phyloP scores from a whole-genome alignment of 2,329 filamentous ascomycete species.

The Ramularia endophylla region DNA sequence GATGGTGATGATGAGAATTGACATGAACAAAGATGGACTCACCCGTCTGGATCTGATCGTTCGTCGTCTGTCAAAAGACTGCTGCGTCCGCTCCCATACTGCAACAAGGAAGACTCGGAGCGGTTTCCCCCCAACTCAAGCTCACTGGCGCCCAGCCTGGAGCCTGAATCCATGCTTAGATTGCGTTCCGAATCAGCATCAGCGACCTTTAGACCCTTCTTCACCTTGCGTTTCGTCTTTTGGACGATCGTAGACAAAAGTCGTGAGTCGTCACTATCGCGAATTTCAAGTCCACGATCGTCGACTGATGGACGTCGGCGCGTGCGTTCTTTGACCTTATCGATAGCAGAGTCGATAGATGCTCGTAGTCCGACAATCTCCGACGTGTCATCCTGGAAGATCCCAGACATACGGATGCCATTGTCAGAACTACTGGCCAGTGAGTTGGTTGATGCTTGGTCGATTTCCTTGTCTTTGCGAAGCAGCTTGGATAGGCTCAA shows the following conservation, averaged over 20 bases:
- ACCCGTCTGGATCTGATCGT: conserved; percentile 37
- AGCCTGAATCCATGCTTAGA: conserved; percentile 37
- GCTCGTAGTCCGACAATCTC: conserved; percentile 23
- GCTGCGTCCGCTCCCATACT: conserved; percentile 42
- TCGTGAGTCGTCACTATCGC: conserved; percentile 46
- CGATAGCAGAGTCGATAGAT: conserved; percentile 36
- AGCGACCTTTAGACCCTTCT: conserved; percentile 7
- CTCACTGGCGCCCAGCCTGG: conserved; percentile 10
- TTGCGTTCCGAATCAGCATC: conserved; percentile 14
- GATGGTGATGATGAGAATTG: conserved; percentile 2
- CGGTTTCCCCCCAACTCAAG: conserved; percentile 15
- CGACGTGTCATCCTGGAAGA: conserved; percentile 7
- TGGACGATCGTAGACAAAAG: conserved; percentile 44
- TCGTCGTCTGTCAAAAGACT: conserved; percentile 48
- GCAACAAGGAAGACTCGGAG: conserved; percentile 31
- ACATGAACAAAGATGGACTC: conserved; percentile 23
- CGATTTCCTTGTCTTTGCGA: conserved; percentile 24
- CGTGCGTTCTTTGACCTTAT: conserved; percentile 34
- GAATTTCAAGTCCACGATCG: conserved; percentile 33
- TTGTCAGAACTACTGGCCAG: conserved; percentile 22
- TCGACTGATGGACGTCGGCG: conserved; percentile 34
- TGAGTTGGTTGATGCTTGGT: conserved; percentile 24
- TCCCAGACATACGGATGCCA: conserved; percentile 19
- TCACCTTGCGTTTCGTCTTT: conserved; percentile 25
- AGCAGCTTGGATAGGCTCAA: conserved; percentile 23